These are phyloP conservation scores for Peziza echinospora DNA, from an alignment of 495 filamentous ascomycete species.

Conservation along the genomic window DNA sequence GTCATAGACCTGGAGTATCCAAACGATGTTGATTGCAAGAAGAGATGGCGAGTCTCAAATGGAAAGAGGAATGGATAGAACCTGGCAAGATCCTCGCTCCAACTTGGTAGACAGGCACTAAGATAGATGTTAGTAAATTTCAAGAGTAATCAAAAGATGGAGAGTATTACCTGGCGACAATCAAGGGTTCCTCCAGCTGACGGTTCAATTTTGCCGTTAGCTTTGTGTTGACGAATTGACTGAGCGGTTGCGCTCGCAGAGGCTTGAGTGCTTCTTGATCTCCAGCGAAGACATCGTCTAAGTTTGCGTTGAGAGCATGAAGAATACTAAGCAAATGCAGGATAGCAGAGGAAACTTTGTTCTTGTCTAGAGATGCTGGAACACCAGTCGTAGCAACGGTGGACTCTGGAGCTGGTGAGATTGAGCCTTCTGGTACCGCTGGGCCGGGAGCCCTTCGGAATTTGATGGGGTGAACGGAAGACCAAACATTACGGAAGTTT, in stretches of 20 bases:
- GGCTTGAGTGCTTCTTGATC: conserved; percentile 48
- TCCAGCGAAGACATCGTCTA: conserved; percentile 90
- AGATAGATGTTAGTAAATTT: too few relatives aligned
- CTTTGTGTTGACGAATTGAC: conserved; percentile 98
- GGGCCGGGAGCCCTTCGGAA: conserved; percentile 74
- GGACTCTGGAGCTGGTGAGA: conserved; percentile 33
- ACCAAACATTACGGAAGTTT: conserved; percentile 61
- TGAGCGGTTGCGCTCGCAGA: conserved; percentile 56
- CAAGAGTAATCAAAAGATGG: too few relatives aligned
- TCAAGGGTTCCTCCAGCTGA: conserved; percentile 92
- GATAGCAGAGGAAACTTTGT: conserved; percentile 65
- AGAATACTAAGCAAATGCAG: conserved; percentile 74
- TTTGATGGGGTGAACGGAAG: conserved; percentile 70
- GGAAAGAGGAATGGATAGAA: conserved; percentile 97
- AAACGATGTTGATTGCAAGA: conserved; percentile 93
- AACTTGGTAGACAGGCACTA: conserved; percentile 85
- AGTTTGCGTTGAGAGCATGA: conserved; percentile 81
- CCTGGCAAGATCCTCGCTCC: conserved; percentile 93
- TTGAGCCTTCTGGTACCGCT: conserved; percentile 56
- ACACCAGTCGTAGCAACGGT: conserved; percentile 30
- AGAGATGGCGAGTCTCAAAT: conserved; percentile 92
- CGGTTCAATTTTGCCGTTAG: conserved; percentile 97
- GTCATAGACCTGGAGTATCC: conserved; percentile 96
- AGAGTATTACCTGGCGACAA: too few relatives aligned
- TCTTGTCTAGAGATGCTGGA: conserved; percentile 66